Percentiles rank a stretch among this genome's conserved stretches.
phyloP scores from a whole-genome alignment of 2,329 filamentous ascomycete genomes.

The Sphaerostilbella broomeana region DNA sequence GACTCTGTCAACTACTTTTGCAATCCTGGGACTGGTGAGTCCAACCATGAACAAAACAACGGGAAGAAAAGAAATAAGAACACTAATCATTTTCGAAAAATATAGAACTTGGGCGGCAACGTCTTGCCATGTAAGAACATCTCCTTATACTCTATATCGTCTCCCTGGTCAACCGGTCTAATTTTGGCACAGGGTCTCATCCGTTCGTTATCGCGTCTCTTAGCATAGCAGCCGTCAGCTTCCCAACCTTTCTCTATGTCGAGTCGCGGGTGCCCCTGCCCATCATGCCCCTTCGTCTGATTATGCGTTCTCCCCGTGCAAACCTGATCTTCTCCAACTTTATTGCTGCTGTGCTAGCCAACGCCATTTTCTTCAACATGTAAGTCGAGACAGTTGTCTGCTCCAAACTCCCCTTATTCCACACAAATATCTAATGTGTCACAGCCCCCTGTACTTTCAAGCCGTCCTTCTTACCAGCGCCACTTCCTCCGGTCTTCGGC shows the following conservation, averaged over 20 bases:
- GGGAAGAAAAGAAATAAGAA: not conserved
- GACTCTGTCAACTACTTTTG: constrained; percentile 46
- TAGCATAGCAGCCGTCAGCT: constrained; percentile 38
- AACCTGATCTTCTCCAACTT: constrained; percentile 53
- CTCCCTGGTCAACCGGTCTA: not conserved
- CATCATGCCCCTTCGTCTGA: constrained; percentile 53
- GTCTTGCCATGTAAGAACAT: constrained; percentile 46
- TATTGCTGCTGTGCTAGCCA: constrained; percentile 44
- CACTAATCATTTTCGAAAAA: not conserved
- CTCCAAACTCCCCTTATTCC: not conserved
- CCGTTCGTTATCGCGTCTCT: constrained; percentile 50
- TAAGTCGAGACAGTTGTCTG: constrained; percentile 24
- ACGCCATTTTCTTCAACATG: constrained; percentile 55
- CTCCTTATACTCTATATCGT: not conserved
- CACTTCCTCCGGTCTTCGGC: constrained; percentile 64
- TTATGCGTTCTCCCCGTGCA: constrained; percentile 44
- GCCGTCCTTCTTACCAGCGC: constrained; percentile 64
- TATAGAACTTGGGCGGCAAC: constrained; percentile 56
- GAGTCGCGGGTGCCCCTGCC: constrained; percentile 46
- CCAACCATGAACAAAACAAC: not conserved
- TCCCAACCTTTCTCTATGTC: constrained; percentile 45
- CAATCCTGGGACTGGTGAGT: constrained; percentile 53
- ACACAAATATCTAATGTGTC: too few relatives aligned
- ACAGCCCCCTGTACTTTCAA: constrained; percentile 67
- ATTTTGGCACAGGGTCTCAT: constrained; percentile 42